A percentile compares a stretch with the other conserved stretches of the same genome.
phyloP scores from a whole-genome alignment of 257 asterid species.

The Jaltomata sinuosa region DNA sequence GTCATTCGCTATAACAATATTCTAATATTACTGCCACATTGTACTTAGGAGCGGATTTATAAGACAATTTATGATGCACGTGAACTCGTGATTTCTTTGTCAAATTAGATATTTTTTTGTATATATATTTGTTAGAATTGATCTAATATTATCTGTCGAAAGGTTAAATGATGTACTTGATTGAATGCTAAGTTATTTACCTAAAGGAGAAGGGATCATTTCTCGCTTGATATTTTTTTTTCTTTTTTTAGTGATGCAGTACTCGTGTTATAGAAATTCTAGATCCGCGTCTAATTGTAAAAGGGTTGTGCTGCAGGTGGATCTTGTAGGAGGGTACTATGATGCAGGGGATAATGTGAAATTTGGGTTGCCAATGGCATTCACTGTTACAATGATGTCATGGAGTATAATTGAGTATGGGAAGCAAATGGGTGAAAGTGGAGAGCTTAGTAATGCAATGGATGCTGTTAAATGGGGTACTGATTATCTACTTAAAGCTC shows the following conservation, averaged over 20 bases:
- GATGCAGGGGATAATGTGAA: conserved; percentile 99
- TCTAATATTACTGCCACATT: not conserved
- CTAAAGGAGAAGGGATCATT: not conserved
- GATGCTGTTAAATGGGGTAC: conserved; percentile 97
- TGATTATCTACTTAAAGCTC: conserved; percentile 93
- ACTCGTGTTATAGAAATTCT: not conserved
- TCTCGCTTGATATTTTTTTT: not conserved
- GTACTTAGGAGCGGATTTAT: too few species aligned
- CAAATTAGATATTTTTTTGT: too few species aligned
- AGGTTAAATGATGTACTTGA: not conserved
- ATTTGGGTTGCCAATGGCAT: conserved; percentile 96
- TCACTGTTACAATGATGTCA: conserved; percentile 86
- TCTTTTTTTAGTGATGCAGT: not conserved
- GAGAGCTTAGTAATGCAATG: conserved; percentile 76
- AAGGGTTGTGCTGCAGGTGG: conserved; percentile 43
- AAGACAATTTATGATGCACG: too few species aligned
- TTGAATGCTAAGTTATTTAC: not conserved
- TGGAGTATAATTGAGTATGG: conserved; percentile 96
- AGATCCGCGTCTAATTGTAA: not conserved
- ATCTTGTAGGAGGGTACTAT: conserved; percentile 94
- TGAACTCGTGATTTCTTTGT: too few species aligned
- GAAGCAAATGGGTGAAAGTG: conserved; percentile 54
- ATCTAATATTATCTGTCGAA: not conserved
- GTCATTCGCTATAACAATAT: not conserved
- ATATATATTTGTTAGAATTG: too few species aligned